Conservation (phyloP, 2,329 filamentous ascomycete species). For the Periconia sp. region DNA sequence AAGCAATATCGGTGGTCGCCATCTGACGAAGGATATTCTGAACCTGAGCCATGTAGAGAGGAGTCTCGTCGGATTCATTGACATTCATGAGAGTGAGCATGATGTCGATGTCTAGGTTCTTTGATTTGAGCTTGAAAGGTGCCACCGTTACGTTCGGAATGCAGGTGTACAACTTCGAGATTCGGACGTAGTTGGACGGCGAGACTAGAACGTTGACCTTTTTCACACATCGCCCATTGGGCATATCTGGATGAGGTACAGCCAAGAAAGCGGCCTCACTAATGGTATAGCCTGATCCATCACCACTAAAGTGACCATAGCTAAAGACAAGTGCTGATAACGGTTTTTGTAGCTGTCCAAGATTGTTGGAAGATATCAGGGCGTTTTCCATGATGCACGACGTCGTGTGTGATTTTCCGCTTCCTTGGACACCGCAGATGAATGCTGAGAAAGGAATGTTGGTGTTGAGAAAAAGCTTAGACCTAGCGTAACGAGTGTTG, state of each 20-base stretch:
- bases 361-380: conserved; percentile 50
- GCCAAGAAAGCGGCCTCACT: conserved; percentile 65
- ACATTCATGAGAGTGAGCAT: conserved; percentile 65
- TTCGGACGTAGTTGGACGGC: conserved; percentile 27
- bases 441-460: conserved; percentile 64
- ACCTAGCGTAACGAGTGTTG: conserved; percentile 12
- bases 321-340: conserved; percentile 66
- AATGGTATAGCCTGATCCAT: conserved; percentile 54
- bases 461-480: conserved; percentile 57
- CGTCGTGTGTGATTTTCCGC: conserved; percentile 67
- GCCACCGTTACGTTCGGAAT: conserved; percentile 52
- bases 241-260: conserved; percentile 28
- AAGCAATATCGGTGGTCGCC: conserved; percentile 56
- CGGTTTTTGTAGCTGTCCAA: conserved; percentile 56
- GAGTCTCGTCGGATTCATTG: conserved; percentile 45
- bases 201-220: conserved; percentile 30
- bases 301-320: conserved; percentile 55
- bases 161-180: conserved; percentile 25
- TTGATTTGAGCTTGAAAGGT: conserved; percentile 54
- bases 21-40: conserved; percentile 61
- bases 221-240: conserved; percentile 13
- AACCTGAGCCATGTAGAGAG: conserved; percentile 60
- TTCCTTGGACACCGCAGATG: conserved; percentile 68
- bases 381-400: conserved; percentile 58
- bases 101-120: conserved; percentile 58